phyloP scores from a whole-genome alignment of 225 moss, liverwort and hornwort species.

The Pleurozium schreberi region DNA sequence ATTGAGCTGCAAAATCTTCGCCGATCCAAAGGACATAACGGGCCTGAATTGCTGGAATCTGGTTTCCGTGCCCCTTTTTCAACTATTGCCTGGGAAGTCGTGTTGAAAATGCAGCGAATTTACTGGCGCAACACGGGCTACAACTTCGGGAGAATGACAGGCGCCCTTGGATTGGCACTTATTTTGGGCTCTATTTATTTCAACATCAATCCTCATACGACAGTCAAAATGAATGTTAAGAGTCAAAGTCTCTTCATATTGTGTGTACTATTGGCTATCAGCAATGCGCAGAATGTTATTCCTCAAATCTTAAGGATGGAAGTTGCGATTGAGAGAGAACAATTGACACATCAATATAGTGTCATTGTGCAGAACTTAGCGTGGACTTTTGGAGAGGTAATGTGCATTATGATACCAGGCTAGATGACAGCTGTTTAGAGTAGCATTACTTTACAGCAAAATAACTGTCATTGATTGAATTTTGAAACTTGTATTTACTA shows the following conservation, averaged over 20 bases:
- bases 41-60: slow-evolving; percentile 38
- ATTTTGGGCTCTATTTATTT: slow-evolving; percentile 72
- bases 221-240: slow-evolving; percentile 36
- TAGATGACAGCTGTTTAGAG: neutral
- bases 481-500: neutral
- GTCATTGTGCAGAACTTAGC: slow-evolving; percentile 28
- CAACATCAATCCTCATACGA: slow-evolving; percentile 45
- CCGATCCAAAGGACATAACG: slow-evolving; percentile 47
- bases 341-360: slow-evolving; percentile 32
- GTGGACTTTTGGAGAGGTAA: slow-evolving; percentile 75
- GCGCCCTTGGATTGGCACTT: slow-evolving; percentile 30
- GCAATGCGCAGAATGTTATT: slow-evolving; percentile 65
- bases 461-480: neutral
- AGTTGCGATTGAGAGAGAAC: slow-evolving; percentile 24
- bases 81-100: slow-evolving; percentile 16
- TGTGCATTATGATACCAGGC: neutral
- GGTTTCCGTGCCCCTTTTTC: slow-evolving; percentile 43
- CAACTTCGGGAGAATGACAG: slow-evolving; percentile 67
- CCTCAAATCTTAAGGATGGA: slow-evolving; percentile 42
- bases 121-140: slow-evolving; percentile 90
- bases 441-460: neutral
- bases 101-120: slow-evolving; percentile 36
- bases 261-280: slow-evolving; percentile 49
- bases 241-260: slow-evolving; percentile 57
- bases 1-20: slow-evolving; percentile 77